These are phyloP conservation scores for Colletotrichum caudatum DNA, from an alignment of 2,329 filamentous ascomycete genomes.

Conservation along the genomic window DNA sequence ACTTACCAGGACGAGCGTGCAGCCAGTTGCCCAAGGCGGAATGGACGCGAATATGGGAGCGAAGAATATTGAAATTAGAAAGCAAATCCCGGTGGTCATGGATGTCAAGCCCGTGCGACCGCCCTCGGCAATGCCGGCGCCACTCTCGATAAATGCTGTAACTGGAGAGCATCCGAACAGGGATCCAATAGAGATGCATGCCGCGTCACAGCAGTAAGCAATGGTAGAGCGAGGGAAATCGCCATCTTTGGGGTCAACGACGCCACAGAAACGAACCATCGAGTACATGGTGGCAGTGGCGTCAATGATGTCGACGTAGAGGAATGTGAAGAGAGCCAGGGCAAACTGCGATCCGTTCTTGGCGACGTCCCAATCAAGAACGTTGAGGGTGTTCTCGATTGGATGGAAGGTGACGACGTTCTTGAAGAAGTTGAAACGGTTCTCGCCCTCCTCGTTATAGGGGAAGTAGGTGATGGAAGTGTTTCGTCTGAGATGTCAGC, in stretches of 20 bases:
- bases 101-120: constrained; percentile 80
- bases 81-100: constrained; percentile 76
- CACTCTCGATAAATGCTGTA: constrained; percentile 81
- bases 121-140: constrained; percentile 80
- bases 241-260: constrained; percentile 73
- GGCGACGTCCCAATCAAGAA: constrained; percentile 74
- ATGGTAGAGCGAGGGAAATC: constrained; percentile 89
- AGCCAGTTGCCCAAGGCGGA: constrained; percentile 82
- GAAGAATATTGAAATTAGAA: constrained; percentile 79
- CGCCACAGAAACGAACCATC: constrained; percentile 82
- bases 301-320: constrained; percentile 85
- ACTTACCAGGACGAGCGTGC: constrained; percentile 75
- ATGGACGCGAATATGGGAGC: constrained; percentile 82
- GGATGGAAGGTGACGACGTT: constrained; percentile 79
- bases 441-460: constrained; percentile 71
- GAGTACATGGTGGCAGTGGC: constrained; percentile 82
- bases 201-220: constrained; percentile 79
- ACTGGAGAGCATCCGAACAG: constrained; percentile 78
- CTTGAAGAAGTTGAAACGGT: constrained; percentile 78
- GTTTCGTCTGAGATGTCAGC: constrained; percentile 61
- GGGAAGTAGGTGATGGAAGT: constrained; percentile 82
- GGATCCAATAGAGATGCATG: constrained; percentile 77
- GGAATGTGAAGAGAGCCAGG: constrained; percentile 79
- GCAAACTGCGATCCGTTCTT: constrained; percentile 71
- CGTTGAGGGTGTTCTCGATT: constrained; percentile 71